phyloP scores from a whole-genome alignment of 2,329 filamentous ascomycete species.

The Fusarium anguioides region DNA sequence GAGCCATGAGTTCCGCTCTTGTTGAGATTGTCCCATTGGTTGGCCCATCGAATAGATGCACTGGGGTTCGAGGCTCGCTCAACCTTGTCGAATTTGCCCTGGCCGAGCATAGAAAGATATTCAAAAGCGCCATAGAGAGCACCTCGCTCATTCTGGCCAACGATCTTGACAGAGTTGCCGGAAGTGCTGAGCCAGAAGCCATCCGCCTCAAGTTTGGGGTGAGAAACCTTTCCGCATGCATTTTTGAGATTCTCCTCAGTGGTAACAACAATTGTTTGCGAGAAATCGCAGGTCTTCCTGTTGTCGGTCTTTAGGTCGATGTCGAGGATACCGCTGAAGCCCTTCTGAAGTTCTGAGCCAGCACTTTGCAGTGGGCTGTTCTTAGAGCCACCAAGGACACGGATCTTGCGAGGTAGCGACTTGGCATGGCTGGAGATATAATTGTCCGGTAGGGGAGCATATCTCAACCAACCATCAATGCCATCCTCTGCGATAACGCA shows the following conservation, averaged over 20 bases:
- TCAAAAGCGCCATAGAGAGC: constrained; percentile 77
- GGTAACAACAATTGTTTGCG: constrained; percentile 20
- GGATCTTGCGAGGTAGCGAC: constrained; percentile 59
- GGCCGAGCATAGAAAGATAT: constrained; percentile 73
- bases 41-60: constrained; percentile 74
- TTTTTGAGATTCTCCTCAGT: constrained; percentile 22
- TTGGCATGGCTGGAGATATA: constrained; percentile 48
- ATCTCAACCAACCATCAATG: constrained; percentile 71
- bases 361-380: constrained; percentile 69
- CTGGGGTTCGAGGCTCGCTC: constrained; percentile 65
- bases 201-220: constrained; percentile 59
- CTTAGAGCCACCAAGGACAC: constrained; percentile 64
- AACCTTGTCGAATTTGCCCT: constrained; percentile 60
- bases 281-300: constrained; percentile 14
- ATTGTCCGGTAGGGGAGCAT: constrained; percentile 61
- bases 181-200: constrained; percentile 70
- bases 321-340: constrained; percentile 68
- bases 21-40: constrained; percentile 78
- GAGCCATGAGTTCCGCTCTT: constrained; percentile 59
- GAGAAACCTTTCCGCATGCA: constrained; percentile 6
- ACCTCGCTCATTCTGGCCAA: constrained; percentile 74
- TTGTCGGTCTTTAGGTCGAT: constrained; percentile 54
- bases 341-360: constrained; percentile 67
- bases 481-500: constrained; percentile 68
- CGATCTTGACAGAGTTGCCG: constrained; percentile 62